A percentile compares a stretch with the other conserved stretches of the same genome.
phyloP scores from a whole-genome alignment of 2,329 filamentous ascomycete genomes.

The Metarhizium album region DNA sequence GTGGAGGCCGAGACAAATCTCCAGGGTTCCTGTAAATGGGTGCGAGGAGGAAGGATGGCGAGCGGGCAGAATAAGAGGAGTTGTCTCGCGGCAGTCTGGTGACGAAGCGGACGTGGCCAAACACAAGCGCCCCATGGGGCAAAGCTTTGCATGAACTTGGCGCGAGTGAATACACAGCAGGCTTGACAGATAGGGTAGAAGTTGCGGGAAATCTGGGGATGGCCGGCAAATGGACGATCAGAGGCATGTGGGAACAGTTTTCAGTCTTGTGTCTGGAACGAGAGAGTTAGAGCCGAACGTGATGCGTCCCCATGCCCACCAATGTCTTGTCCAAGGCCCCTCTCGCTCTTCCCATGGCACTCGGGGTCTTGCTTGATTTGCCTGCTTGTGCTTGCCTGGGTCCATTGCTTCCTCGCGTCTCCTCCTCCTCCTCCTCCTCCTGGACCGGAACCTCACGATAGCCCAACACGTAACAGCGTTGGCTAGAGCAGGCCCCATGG shows the following conservation, averaged over 20 bases:
- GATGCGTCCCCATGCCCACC: background rate
- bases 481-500: background rate
- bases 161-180: background rate
- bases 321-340: background rate
- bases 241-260: background rate
- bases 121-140: background rate
- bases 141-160: background rate
- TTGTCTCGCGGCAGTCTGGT: background rate
- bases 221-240: background rate
- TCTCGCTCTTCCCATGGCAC: background rate
- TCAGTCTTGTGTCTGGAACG: background rate
- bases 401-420: background rate
- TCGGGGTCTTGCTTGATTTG: background rate
- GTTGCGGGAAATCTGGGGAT: background rate
- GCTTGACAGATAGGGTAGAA: background rate
- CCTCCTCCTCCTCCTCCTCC: background rate
- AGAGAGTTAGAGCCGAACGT: background rate
- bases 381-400: background rate
- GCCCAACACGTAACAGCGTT: background rate
- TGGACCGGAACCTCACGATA: background rate
- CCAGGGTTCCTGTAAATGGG: background rate
- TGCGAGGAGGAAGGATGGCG: background rate
- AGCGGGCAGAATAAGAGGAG: background rate
- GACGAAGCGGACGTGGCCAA: background rate
- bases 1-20: background rate